These are phyloP conservation scores for Suillus spraguei DNA, from an alignment of 768 basidiomycete species.

Conservation along the genomic window DNA sequence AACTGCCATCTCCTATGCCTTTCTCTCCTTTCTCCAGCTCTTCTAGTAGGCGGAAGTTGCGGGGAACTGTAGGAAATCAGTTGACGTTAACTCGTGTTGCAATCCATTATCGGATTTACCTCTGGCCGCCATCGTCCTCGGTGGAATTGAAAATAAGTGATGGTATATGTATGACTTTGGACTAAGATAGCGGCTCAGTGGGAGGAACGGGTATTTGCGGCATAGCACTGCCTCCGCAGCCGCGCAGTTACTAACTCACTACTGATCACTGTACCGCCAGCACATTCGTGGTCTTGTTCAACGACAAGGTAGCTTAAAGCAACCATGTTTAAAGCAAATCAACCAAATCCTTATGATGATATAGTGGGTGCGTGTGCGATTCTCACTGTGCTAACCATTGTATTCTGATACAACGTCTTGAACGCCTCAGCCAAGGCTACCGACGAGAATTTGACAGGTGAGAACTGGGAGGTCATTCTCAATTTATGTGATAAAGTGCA, in stretches of 20 bases:
- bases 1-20: slow-evolving; percentile 97
- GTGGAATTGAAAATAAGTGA: slow-evolving; percentile 9
- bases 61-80: slow-evolving; percentile 68
- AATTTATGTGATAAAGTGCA: slow-evolving; percentile 96
- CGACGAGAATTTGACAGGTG: slow-evolving; percentile 93
- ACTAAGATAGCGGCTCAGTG: background rate
- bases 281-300: slow-evolving; percentile 9
- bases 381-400: slow-evolving; percentile 1
- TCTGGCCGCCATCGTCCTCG: slow-evolving; percentile 56
- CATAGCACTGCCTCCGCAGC: slow-evolving; percentile 36
- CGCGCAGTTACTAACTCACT: background rate
- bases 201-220: slow-evolving; percentile 11
- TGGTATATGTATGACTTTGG: slow-evolving; percentile 1
- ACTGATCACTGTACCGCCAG: slow-evolving; percentile 1
- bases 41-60: slow-evolving; percentile 95
- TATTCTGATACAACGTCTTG: slow-evolving; percentile 4
- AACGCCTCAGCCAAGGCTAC: slow-evolving; percentile 79
- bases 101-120: slow-evolving; percentile 35
- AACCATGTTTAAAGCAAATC: slow-evolving; percentile 71
- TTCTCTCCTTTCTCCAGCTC: slow-evolving; percentile 99
- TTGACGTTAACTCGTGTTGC: background rate
- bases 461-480: slow-evolving; percentile 95
- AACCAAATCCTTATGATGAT: slow-evolving; percentile 84
- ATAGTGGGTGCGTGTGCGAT: slow-evolving; percentile 71
- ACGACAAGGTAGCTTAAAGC: slow-evolving; percentile 21